Conservation (phyloP, 2,329 filamentous ascomycete species). For the Penicillium crustosum region DNA sequence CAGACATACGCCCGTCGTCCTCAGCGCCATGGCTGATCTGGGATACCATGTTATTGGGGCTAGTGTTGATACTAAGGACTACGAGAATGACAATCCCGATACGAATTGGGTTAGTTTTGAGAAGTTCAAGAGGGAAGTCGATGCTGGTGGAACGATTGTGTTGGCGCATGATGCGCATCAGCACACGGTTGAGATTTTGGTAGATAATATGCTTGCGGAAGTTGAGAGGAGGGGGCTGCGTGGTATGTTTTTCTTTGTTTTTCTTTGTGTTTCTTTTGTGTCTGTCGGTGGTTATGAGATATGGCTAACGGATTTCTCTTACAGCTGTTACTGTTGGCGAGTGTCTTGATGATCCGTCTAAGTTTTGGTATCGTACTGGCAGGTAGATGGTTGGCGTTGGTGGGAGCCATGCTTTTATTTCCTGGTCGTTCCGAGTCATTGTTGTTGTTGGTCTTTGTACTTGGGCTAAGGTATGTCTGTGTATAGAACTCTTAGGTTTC, state of each 20-base stretch:
- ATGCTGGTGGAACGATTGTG: constrained; percentile 34
- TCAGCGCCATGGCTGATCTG: constrained; percentile 40
- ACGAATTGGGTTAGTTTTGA: constrained; percentile 33
- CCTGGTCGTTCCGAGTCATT: background rate
- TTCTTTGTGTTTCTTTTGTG: background rate
- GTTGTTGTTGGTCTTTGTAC: background rate
- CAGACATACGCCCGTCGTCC: constrained; percentile 32
- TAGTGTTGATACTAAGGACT: constrained; percentile 48
- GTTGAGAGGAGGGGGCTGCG: constrained; percentile 45
- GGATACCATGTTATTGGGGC: constrained; percentile 48
- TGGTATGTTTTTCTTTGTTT: constrained; percentile 27
- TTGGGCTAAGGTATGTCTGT: background rate
- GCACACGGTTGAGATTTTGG: constrained; percentile 36
- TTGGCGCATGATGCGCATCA: constrained; percentile 42
- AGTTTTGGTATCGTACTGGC: constrained; percentile 52
- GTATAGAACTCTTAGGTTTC: background rate
- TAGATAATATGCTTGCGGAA: constrained; percentile 36
- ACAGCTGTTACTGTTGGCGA: constrained; percentile 57
- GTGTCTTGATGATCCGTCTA: constrained; percentile 55
- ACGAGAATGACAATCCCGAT: constrained; percentile 33
- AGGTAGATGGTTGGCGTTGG: background rate
- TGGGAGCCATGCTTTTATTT: background rate
- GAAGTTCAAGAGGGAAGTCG: constrained; percentile 34
- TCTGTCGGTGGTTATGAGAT: background rate
- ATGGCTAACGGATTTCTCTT: background rate